Percentiles rank a stretch among this genome's conserved stretches.
Conservation (phyloP, 805 yeast genomes). For the Starmerella sp. region DNA sequence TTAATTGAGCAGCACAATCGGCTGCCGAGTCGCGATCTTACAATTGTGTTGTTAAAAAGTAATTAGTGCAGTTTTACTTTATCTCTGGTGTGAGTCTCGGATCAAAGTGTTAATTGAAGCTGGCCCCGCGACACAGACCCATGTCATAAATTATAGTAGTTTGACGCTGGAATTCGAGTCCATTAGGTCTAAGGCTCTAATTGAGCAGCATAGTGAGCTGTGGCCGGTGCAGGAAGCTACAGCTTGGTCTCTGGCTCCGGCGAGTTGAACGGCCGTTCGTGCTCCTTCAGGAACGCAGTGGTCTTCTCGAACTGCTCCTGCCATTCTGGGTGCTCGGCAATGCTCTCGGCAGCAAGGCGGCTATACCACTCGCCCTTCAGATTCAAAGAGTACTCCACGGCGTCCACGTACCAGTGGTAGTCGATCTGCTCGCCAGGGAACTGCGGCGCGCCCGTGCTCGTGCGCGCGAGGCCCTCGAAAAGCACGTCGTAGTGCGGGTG, state of each 20-base stretch:
- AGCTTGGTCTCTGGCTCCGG: neutral
- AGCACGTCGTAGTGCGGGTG: conserved; percentile 15
- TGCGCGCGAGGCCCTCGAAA: conserved; percentile 10
- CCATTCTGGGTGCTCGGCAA: conserved; percentile 4
- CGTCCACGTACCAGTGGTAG: neutral
- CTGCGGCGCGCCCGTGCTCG: neutral
- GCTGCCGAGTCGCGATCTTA: too few relatives aligned
- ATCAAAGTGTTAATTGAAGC: too few relatives aligned
- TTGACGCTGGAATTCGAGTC: too few relatives aligned
- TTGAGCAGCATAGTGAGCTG: too few relatives aligned
- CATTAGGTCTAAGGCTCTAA: too few relatives aligned
- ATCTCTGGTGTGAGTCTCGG: too few relatives aligned
- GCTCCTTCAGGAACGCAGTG: neutral
- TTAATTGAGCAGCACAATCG: too few relatives aligned
- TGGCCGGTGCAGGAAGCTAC: neutral
- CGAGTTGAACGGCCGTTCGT: neutral
- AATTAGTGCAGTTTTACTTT: too few relatives aligned
- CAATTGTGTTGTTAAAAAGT: too few relatives aligned
- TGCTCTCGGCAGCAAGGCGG: neutral
- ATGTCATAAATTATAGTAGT: too few relatives aligned
- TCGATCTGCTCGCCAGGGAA: neutral
- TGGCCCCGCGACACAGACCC: too few relatives aligned
- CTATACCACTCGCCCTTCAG: conserved; percentile 1
- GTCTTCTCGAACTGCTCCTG: neutral
- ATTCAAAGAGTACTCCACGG: neutral